phyloP scores from a whole-genome alignment of 805 yeast genomes.

The Clavispora phyllophila region DNA sequence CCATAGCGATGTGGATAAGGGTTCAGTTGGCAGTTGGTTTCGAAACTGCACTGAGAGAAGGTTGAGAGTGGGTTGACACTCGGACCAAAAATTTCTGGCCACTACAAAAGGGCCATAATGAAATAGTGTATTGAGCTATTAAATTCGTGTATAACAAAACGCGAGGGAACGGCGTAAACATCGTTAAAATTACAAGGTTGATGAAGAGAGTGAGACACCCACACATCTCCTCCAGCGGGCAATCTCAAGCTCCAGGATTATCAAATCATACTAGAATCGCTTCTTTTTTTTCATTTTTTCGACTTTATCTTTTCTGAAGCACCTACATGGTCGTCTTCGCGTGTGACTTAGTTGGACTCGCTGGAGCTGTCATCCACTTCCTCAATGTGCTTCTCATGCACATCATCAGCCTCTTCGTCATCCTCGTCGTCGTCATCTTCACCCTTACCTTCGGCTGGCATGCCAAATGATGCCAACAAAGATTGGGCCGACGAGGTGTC shows the following conservation, averaged over 20 bases:
- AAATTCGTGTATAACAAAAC: slow-evolving; percentile 1
- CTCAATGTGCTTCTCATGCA: slow-evolving; percentile 28
- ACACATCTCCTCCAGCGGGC: background rate
- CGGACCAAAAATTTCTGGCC: no score
- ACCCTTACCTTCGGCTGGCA: slow-evolving; percentile 25
- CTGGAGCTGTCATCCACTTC: slow-evolving; percentile 27
- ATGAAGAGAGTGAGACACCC: background rate
- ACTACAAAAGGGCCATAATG: background rate
- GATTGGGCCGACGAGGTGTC: slow-evolving; percentile 60
- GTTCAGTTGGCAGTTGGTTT: no score
- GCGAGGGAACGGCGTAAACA: slow-evolving; percentile 8
- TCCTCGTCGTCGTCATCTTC: slow-evolving; percentile 24
- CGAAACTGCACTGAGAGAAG: background rate
- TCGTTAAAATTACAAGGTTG: slow-evolving; percentile 13
- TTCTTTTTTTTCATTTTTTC: background rate
- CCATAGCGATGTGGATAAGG: no score
- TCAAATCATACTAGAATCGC: slow-evolving; percentile 1
- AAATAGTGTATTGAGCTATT: background rate
- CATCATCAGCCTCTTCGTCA: slow-evolving; percentile 25
- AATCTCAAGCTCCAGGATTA: background rate
- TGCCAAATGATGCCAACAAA: slow-evolving; percentile 50
- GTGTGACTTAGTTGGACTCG: slow-evolving; percentile 8
- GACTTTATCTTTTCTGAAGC: background rate
- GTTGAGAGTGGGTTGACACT: no score
- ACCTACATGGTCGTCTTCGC: slow-evolving; percentile 3